Percentiles rank a stretch among this genome's conserved stretches.
Evolutionary conservation across 257 asterid species (phyloP).

Genomic region (Avicennia marina): DNA sequence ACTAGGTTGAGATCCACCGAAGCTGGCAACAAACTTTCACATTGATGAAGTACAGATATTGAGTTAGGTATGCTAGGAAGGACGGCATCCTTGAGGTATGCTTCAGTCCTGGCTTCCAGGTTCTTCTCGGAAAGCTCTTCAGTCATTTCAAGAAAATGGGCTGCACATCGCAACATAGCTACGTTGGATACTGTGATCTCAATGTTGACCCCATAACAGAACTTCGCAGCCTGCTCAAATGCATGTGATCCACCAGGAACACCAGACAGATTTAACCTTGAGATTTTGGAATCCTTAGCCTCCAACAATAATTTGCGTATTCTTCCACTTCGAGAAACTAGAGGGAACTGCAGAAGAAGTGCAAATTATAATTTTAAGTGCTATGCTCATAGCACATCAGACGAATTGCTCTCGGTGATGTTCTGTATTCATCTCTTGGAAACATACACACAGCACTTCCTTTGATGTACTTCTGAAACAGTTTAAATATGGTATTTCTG

Average conservation of each 20-base stretch:
- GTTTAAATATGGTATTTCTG: too few relatives aligned
- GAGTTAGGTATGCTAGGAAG: constrained; percentile 62
- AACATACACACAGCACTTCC: too few relatives aligned
- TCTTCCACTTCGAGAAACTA: constrained; percentile 79
- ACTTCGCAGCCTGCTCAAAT: constrained; percentile 85
- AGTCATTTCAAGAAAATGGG: constrained; percentile 82
- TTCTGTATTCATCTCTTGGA: too few relatives aligned
- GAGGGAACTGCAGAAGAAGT: constrained; percentile 67
- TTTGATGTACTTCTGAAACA: too few relatives aligned
- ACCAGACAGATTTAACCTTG: constrained; percentile 50
- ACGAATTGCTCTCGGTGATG: too few relatives aligned
- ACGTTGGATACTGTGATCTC: constrained; percentile 67
- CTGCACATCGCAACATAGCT: constrained; percentile 63
- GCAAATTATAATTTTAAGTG: too few relatives aligned
- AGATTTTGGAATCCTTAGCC: constrained; percentile 58
- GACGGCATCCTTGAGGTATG: constrained; percentile 47
- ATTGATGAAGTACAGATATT: constrained; percentile 63
- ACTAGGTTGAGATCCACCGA: constrained; percentile 66
- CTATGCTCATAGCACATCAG: too few relatives aligned
- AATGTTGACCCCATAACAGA: constrained; percentile 75
- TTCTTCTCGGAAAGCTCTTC: constrained; percentile 79
- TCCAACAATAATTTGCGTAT: constrained; percentile 63
- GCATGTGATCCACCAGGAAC: constrained; percentile 91
- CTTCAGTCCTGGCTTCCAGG: constrained; percentile 59
- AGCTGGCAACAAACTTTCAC: constrained; percentile 54